Base-by-base conservation (phyloP, 768 basidiomycete species). In the Xanthoconium stramineum region DNA sequence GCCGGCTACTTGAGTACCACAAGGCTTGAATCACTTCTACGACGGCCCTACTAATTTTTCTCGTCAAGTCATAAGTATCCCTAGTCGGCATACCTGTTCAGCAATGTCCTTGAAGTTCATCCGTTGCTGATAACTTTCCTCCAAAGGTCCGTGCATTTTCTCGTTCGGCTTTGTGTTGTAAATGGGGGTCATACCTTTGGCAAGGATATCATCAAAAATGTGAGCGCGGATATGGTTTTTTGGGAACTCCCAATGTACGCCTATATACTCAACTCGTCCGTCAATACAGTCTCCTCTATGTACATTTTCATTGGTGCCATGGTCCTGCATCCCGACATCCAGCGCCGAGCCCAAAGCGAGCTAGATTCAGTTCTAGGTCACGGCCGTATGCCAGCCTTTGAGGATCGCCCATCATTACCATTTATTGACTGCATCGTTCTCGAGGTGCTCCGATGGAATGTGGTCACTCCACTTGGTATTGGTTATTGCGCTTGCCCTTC, bases 381-480 rank as follows among this genome's bases (percentile, higher is more conserved):
- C 8, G 51, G 52, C 10, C 61, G 47, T 11, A 30, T 63, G 17
- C 62, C 62, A 6, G 51, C 47, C 3, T 60, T 63, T 35, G 51
- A 43, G 4, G 62, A 63, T 47, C 62, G 61, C 38, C 24, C 50
- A 6, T 55, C 29, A 24, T 44, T 64, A 2, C 55, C 61, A 30
- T 64, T 56, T 10, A 56, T 64, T 7, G 61, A 64, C 8, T 50
- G 46, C 33, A 45, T 63, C 12, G 47, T 63, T 17, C 52, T 56
- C 13, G 61, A 63, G 40, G 38, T 54, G 10, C 13, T 60, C 11
- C 52, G 61, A 33, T 60, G 49, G 58, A 59, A 49, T 35, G 50
- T 53, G 1, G 36, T 64, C 0, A 53, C 56, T 9, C 62, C 62
- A 10, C 53, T 65, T 24, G 50, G 60, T 56, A 44, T 14, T 6